These are phyloP conservation scores for Mrakia blollopis DNA, from an alignment of 768 basidiomycete genomes.

Conservation along the genomic window DNA sequence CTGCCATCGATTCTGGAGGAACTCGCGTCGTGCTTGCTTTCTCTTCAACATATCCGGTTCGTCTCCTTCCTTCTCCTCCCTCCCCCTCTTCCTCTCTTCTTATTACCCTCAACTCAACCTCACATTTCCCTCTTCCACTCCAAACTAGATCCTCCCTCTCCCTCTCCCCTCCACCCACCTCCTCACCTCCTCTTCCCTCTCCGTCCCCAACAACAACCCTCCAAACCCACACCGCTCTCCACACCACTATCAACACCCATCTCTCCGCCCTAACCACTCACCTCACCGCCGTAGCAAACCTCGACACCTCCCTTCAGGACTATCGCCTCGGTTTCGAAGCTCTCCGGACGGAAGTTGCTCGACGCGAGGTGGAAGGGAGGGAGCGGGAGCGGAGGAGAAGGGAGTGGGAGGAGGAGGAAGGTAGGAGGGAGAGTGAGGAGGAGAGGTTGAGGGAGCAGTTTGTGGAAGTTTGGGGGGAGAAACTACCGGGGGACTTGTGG, in stretches of 20 bases:
- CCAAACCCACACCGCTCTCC: constrained; percentile 4
- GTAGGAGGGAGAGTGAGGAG: not conserved
- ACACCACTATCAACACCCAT: not conserved
- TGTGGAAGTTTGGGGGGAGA: constrained; percentile 9
- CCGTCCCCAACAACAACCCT: not conserved
- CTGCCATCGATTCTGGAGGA: constrained; percentile 2
- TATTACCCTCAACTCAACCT: not conserved
- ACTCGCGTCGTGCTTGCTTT: not conserved
- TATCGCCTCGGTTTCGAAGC: not conserved
- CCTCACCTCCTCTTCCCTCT: not conserved
- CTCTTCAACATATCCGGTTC: not conserved
- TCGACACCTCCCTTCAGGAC: not conserved
- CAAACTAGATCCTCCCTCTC: not conserved
- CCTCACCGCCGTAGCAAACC: not conserved
- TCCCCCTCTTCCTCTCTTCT: not conserved
- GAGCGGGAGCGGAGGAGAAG: not conserved
- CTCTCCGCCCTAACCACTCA: not conserved
- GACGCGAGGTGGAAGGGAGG: not conserved
- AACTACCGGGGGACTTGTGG: constrained; percentile 4
- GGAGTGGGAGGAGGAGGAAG: not conserved
- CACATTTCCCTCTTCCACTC: not conserved
- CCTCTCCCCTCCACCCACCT: not conserved
- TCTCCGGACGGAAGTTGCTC: not conserved
- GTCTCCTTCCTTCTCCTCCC: not conserved
- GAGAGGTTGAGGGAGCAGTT: not conserved